Evolutionary conservation across 352 stramenopile genomes (phyloP).

Genomic region (Pythium dissimile): DNA sequence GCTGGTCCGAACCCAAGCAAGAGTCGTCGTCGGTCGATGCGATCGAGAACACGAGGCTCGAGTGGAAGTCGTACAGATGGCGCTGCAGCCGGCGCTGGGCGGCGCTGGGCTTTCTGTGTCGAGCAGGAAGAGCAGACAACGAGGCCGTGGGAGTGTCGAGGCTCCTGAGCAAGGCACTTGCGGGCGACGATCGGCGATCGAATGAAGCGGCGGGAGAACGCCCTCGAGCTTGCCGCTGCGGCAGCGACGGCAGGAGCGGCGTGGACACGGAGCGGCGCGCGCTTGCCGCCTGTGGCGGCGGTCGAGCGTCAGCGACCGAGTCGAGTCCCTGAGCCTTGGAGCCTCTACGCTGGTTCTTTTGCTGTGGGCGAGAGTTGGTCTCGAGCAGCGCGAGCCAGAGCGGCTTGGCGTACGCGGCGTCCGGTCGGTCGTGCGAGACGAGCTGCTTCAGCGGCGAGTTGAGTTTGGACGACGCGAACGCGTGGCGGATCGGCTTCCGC

Average conservation of each 20-base stretch:
- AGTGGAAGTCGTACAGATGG: slow-evolving; percentile 64
- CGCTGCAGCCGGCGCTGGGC: slow-evolving; percentile 37
- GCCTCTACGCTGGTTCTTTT: not conserved
- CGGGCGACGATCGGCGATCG: no score
- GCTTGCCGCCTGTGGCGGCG: not conserved
- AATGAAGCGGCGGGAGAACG: no score
- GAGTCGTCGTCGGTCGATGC: slow-evolving; percentile 10
- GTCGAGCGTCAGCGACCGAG: not conserved
- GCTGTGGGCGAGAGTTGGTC: not conserved
- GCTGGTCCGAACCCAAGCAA: no score
- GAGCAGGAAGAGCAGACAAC: not conserved
- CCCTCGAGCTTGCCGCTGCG: not conserved
- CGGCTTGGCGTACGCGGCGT: slow-evolving; percentile 15
- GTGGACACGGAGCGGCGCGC: not conserved
- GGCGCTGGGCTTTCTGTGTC: slow-evolving; percentile 14
- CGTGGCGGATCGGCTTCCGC: slow-evolving; percentile 38
- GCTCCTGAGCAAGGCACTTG: no score
- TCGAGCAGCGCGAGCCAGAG: slow-evolving; percentile 25
- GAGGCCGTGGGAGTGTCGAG: no score
- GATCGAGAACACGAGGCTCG: slow-evolving; percentile 52
- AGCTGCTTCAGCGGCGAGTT: slow-evolving; percentile 37
- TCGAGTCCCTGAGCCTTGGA: not conserved
- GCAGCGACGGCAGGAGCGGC: slow-evolving; percentile 3
- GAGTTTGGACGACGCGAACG: slow-evolving; percentile 49
- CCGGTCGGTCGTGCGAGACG: not conserved